These are phyloP conservation scores for Trichoderma lentiforme DNA, from an alignment of 2,329 filamentous ascomycete genomes.

Conservation along the genomic window DNA sequence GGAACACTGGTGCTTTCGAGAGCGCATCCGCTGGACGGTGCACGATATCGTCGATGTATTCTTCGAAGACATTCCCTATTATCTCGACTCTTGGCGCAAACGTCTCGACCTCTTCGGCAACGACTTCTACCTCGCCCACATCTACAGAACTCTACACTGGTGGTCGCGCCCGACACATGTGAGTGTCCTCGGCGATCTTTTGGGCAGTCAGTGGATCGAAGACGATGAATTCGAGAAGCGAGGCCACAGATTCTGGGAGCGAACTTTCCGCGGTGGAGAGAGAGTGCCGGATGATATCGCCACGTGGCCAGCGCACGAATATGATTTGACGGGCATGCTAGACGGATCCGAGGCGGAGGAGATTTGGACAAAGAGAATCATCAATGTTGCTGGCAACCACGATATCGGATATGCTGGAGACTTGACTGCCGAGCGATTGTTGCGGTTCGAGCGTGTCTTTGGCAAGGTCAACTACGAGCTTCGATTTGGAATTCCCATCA, in stretches of 20 bases:
- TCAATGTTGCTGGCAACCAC: conserved; percentile 93
- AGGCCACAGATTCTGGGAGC: conserved; percentile 72
- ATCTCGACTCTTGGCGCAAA: conserved; percentile 69
- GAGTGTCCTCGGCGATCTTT: conserved; percentile 81
- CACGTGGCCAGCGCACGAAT: conserved; percentile 45
- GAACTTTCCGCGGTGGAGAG: conserved; percentile 68
- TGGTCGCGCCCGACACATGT: conserved; percentile 84
- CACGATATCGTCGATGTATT: conserved; percentile 61
- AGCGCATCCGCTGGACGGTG: conserved; percentile 49
- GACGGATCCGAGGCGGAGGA: conserved; percentile 42
- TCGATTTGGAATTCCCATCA: conserved; percentile 60
- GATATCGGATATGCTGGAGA: conserved; percentile 96
- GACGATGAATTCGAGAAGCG: conserved; percentile 78
- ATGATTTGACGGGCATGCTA: conserved; percentile 50
- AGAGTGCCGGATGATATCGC: conserved; percentile 59
- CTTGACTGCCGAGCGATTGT: conserved; percentile 69
- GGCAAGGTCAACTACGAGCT: conserved; percentile 90
- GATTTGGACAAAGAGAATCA: conserved; percentile 70
- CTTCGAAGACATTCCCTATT: conserved; percentile 65
- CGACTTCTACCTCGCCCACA: conserved; percentile 90
- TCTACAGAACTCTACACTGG: conserved; percentile 81
- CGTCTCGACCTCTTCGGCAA: conserved; percentile 86
- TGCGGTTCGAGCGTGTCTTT: conserved; percentile 79
- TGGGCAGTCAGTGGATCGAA: conserved; percentile 93
- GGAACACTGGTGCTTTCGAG: conserved; percentile 45